Percentiles rank a stretch among this genome's conserved stretches.
phyloP scores from a whole-genome alignment of 495 filamentous ascomycete species.

The Tuber melanosporum region DNA sequence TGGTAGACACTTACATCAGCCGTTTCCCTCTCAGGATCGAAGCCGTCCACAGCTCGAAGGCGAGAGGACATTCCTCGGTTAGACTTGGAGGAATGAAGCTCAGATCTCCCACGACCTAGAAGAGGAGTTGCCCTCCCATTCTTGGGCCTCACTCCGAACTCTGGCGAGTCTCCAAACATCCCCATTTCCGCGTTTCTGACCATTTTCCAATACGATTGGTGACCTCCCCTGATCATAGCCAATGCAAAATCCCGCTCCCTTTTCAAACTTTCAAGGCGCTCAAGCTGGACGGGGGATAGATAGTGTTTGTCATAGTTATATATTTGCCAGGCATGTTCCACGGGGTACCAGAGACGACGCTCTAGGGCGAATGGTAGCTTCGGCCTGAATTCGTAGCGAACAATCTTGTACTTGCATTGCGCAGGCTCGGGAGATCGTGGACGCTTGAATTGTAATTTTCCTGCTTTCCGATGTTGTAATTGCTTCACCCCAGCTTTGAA shows the following conservation, averaged over 20 bases:
- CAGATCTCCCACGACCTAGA: not conserved
- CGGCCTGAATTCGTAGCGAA: not conserved
- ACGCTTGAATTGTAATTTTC: accelerated
- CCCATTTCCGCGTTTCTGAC: not conserved
- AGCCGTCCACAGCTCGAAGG: not conserved
- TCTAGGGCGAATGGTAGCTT: not conserved
- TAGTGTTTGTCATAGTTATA: not conserved
- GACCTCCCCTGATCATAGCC: not conserved
- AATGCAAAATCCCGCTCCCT: not conserved
- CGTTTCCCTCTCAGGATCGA: accelerated
- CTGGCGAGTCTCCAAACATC: not conserved
- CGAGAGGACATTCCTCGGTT: not conserved
- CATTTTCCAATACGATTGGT: not conserved
- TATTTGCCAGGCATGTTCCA: not conserved
- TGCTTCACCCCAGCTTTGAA: not conserved
- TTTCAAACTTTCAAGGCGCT: not conserved
- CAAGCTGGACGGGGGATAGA: not conserved
- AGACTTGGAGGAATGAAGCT: not conserved
- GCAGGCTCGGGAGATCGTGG: accelerated
- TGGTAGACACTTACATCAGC: not conserved
- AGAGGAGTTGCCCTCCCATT: not conserved
- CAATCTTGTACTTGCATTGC: not conserved
- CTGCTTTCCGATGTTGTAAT: accelerated
- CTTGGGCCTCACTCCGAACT: not conserved
- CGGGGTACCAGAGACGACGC: not conserved